These are phyloP conservation scores for Colletotrichum abscissum DNA, from an alignment of 2,329 filamentous ascomycete species.

Conservation along the genomic window DNA sequence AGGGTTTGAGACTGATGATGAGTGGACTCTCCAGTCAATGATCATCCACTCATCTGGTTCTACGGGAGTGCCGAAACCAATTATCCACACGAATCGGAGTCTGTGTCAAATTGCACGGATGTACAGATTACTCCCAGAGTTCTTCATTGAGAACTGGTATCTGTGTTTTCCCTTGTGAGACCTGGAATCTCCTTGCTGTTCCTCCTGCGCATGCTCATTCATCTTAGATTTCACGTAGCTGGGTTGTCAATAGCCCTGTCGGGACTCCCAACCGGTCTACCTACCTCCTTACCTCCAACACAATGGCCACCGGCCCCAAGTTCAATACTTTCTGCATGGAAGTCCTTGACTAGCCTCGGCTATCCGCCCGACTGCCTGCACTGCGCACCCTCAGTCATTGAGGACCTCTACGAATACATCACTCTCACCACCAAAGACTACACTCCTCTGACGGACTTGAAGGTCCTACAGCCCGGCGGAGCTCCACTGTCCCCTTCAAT, in stretches of 20 bases:
- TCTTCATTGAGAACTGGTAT: slow-evolving; percentile 29
- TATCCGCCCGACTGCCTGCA: slow-evolving; percentile 22
- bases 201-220: background rate
- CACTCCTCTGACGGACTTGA: slow-evolving; percentile 1
- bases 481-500: background rate
- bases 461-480: slow-evolving; percentile 21
- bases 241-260: slow-evolving; percentile 5
- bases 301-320: slow-evolving; percentile 30
- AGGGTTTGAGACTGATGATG: background rate
- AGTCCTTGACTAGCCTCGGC: background rate
- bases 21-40: slow-evolving; percentile 27
- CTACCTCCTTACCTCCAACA: slow-evolving; percentile 7
- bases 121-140: slow-evolving; percentile 21
- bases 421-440: slow-evolving; percentile 19
- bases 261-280: slow-evolving; percentile 16
- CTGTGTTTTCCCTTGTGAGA: slow-evolving; percentile 25
- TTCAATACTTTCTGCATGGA: slow-evolving; percentile 22
- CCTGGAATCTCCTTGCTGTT: accelerated
- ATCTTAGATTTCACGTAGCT: slow-evolving; percentile 17
- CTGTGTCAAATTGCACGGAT: slow-evolving; percentile 23
- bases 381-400: slow-evolving; percentile 24
- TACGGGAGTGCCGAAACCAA: slow-evolving; percentile 20
- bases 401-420: slow-evolving; percentile 27
- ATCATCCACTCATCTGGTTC: slow-evolving; percentile 32
- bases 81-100: slow-evolving; percentile 25